A percentile compares a stretch with the other conserved stretches of the same genome.
These are phyloP conservation scores for Zymoseptoria passerinii DNA, from an alignment of 2,329 filamentous ascomycete genomes.

Conservation along the genomic window DNA sequence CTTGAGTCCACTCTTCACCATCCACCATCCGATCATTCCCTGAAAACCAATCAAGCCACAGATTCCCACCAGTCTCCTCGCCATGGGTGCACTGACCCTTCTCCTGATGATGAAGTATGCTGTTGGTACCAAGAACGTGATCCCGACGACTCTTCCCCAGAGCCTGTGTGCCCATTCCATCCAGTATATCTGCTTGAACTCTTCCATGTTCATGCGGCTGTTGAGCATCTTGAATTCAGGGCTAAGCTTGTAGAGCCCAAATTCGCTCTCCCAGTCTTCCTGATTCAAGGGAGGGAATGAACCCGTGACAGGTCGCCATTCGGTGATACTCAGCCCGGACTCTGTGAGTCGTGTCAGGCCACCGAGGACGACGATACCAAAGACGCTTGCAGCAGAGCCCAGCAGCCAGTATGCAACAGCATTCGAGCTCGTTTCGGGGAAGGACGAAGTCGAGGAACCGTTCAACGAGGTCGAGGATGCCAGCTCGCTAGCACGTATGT, in stretches of 20 bases:
- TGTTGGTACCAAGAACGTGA: conserved; percentile 82
- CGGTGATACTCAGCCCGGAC: conserved; percentile 93
- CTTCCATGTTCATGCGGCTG: conserved; percentile 79
- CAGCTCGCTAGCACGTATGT: conserved; percentile 14
- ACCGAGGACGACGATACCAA: conserved; percentile 93
- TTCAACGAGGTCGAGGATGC: conserved; percentile 1
- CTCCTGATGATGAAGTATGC: conserved; percentile 78
- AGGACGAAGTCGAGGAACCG: conserved; percentile 14
- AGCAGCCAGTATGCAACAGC: conserved; percentile 85
- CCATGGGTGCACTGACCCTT: conserved; percentile 70
- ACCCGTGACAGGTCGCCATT: conserved; percentile 96
- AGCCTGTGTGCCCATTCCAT: conserved; percentile 98
- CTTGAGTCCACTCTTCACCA: conserved; percentile 94
- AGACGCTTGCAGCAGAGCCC: conserved; percentile 84
- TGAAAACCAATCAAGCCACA: conserved; percentile 87
- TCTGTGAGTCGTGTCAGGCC: conserved; percentile 90
- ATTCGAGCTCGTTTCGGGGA: conserved; percentile 50
- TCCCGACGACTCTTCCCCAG: conserved; percentile 85
- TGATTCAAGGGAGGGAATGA: conserved; percentile 72
- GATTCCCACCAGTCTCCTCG: conserved; percentile 69
- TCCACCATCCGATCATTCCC: conserved; percentile 97
- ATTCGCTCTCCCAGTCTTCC: conserved; percentile 85
- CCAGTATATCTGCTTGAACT: conserved; percentile 98
- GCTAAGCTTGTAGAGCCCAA: conserved; percentile 81
- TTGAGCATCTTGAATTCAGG: conserved; percentile 92